A percentile compares a stretch with the other conserved stretches of the same genome.
Conservation (phyloP, 31 red algal species). For the Porphyra umbilicalis region DNA sequence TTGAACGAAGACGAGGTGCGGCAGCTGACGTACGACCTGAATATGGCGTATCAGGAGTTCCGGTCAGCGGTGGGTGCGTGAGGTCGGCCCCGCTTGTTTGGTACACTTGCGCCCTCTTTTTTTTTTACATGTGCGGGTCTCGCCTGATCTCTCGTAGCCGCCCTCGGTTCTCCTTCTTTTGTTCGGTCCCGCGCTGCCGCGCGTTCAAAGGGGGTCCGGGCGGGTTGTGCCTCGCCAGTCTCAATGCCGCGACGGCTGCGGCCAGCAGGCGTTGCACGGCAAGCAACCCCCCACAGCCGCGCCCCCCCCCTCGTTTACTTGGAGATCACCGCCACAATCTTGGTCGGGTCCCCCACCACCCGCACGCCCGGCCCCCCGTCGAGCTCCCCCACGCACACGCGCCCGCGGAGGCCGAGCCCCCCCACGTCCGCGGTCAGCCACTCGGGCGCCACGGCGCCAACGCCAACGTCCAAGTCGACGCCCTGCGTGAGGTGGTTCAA, state of each 20-base stretch:
- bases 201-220: too few relatives aligned
- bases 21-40: not conserved
- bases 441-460: constrained; percentile 25
- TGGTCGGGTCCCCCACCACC: constrained; percentile 23
- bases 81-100: not conserved
- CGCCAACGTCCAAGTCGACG: constrained; percentile 36
- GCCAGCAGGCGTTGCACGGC: too few relatives aligned
- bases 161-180: not conserved
- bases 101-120: not conserved
- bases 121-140: not conserved
- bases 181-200: too few relatives aligned
- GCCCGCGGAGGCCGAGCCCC: constrained; percentile 25
- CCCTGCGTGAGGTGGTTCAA: constrained; percentile 33
- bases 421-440: constrained; percentile 39
- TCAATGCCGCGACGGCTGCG: too few relatives aligned
- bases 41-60: not conserved
- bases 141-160: too few relatives aligned
- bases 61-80: not conserved
- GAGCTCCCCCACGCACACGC: constrained; percentile 17
- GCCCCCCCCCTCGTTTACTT: not conserved
- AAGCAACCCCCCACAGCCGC: too few relatives aligned
- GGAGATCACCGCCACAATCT: constrained; percentile 35
- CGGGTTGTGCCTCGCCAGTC: too few relatives aligned
- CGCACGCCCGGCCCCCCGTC: constrained; percentile 27
- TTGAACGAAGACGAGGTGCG: not conserved